Evolutionary conservation across 257 asterid genomes (phyloP).

Genomic region (Primulina huaijiensis): DNA sequence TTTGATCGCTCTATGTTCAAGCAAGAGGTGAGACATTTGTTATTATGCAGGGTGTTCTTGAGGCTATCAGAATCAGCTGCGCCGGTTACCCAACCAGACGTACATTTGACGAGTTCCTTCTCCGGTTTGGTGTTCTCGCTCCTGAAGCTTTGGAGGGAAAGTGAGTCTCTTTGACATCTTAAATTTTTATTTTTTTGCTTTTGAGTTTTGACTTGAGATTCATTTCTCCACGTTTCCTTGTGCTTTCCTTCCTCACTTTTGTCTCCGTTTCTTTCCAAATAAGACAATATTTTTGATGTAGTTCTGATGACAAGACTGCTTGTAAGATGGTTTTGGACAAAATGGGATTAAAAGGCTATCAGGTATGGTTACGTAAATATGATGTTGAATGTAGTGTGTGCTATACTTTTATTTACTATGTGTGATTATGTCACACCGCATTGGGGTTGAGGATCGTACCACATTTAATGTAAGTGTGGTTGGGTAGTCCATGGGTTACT

Average conservation of each 20-base stretch:
- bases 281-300: constrained; percentile 34
- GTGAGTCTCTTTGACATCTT: constrained; percentile 42
- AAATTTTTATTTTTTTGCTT: neutral
- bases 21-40: constrained; percentile 9
- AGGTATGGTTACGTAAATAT: constrained; percentile 47
- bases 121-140: constrained; percentile 98
- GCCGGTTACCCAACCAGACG: constrained; percentile 99
- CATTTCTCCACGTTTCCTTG: constrained; percentile 16
- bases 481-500: constrained; percentile 15
- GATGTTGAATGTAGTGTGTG: constrained; percentile 4
- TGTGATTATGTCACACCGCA: neutral
- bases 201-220: constrained; percentile 15
- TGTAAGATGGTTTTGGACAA: constrained; percentile 84
- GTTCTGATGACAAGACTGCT: constrained; percentile 83
- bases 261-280: constrained; percentile 17
- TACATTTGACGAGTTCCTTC: constrained; percentile 92
- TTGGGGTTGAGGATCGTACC: constrained; percentile 17
- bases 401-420: neutral
- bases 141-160: constrained; percentile 66
- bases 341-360: constrained; percentile 86
- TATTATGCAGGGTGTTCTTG: constrained; percentile 81
- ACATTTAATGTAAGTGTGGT: constrained; percentile 2
- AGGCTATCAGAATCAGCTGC: constrained; percentile 98
- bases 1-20: constrained; percentile 7
- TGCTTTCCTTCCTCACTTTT: constrained; percentile 15